phyloP scores from a whole-genome alignment of 2,329 filamentous ascomycete species.

The Penicillium brasilianum region DNA sequence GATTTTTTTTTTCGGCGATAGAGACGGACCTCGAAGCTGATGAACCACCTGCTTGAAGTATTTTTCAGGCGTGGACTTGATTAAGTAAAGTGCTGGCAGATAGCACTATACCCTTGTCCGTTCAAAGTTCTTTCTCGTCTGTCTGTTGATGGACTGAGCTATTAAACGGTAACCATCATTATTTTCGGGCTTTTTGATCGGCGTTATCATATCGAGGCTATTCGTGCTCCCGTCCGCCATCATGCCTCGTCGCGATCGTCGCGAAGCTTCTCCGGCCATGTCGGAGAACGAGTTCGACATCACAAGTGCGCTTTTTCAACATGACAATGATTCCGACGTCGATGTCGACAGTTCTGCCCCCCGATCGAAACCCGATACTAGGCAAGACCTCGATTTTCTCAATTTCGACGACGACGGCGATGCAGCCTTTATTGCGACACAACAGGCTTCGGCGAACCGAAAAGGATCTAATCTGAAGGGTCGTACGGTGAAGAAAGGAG shows the following conservation, averaged over 20 bases:
- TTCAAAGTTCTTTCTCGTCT: not conserved
- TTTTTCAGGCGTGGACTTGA: constrained; percentile 19
- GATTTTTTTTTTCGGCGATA: constrained; percentile 31
- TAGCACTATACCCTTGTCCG: not conserved
- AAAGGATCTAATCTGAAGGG: constrained; percentile 83
- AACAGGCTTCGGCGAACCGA: constrained; percentile 84
- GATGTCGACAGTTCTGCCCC: constrained; percentile 53
- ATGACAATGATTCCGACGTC: constrained; percentile 56
- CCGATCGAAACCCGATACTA: constrained; percentile 46
- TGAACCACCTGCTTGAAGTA: constrained; percentile 14
- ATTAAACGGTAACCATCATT: constrained; percentile 18
- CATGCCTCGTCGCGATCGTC: constrained; percentile 74
- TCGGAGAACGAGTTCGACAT: constrained; percentile 96
- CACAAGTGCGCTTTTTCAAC: constrained; percentile 73
- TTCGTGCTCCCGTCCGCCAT: constrained; percentile 21
- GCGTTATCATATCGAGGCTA: constrained; percentile 17
- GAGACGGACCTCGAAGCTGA: constrained; percentile 7
- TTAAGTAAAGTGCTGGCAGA: not conserved
- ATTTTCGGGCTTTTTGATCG: constrained; percentile 19
- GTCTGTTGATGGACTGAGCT: constrained; percentile 11
- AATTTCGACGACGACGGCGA: constrained; percentile 67
- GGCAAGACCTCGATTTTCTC: constrained; percentile 58
- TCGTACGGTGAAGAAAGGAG: constrained; percentile 88
- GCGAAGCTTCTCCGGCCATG: constrained; percentile 76
- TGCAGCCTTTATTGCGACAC: constrained; percentile 86